Base-by-base conservation (phyloP, 2,329 filamentous ascomycete species). In the Aspergillus ruber region DNA sequence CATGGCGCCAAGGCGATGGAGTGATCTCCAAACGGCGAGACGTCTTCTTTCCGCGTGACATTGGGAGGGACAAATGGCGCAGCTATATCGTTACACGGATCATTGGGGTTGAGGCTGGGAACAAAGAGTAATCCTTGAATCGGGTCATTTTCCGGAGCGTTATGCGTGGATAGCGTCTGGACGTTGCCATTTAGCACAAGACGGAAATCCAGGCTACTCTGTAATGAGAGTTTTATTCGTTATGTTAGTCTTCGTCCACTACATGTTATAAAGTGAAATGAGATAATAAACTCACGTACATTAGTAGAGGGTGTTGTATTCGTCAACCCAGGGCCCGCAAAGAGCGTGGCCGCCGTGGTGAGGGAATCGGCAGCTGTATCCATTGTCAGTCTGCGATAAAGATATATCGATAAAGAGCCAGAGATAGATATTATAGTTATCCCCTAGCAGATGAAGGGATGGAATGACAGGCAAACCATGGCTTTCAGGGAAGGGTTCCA, bases 1-100 rank as follows among this genome's bases (percentile, higher is more conserved):
- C 91, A 97, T 23, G 91, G 91, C 20, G 88, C 90, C 45, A 96
- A 72, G 23, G 86, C 90, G 57, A 96, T 81, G 44, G 90, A 74
- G 47, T 85, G 82, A 65, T 88, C 89, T 55, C 86, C 82, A 17
- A 66, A 64, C 43, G 78, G 77, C 0, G 77, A 75, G 13, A 96
- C 79, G 59, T 93, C 78, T n/a, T 69, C 65, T 56, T 80, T 78
- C 13, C 85, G 81, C 10, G 88, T 95, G 46, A 83, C 88, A 65
- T 93, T 90, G 33, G 66, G 58, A 1, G 90, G 88, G 7, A 96
- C 77, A 56, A 85, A 82, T n/a, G 77, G 67, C 36, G 76, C 76
- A 38, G 85, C 81, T 42, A 79, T 68, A 13, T 81, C 72, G 61
- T 76, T 75, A 70, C 90, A 96, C 0, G 75, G 69, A 52, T 85